Conservation (phyloP, 805 yeast species). For the Ogataea nakhonphanomensis region DNA sequence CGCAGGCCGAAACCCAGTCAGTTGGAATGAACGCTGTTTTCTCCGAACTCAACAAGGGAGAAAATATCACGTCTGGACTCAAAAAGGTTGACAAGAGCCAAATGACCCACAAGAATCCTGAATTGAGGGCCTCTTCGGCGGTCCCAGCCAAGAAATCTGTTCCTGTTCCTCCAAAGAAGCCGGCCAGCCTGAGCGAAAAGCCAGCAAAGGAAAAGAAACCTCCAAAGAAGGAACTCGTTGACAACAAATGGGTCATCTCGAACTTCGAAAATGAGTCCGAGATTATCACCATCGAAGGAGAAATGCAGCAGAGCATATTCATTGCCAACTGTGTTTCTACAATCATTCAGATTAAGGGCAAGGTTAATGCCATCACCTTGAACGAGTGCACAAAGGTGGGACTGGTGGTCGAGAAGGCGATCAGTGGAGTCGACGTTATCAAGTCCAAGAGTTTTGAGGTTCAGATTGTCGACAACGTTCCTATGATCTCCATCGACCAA, state of each 20-base stretch:
- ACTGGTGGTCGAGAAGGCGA: conserved; percentile 76
- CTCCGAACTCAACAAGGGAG: conserved; percentile 86
- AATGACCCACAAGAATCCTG: conserved; percentile 92
- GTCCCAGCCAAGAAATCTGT: conserved; percentile 47
- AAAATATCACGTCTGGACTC: conserved; percentile 74
- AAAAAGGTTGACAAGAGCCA: conserved; percentile 91
- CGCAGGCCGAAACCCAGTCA: conserved; percentile 43
- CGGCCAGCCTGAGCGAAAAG: conserved; percentile 48
- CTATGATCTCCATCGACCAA: conserved; percentile 84
- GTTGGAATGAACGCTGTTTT: conserved; percentile 83
- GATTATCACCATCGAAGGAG: conserved; percentile 68
- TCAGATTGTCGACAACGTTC: conserved; percentile 79
- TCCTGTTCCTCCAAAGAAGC: conserved; percentile 85
- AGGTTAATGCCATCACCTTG: conserved; percentile 82
- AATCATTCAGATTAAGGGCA: conserved; percentile 83
- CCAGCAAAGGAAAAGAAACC: conserved; percentile 36
- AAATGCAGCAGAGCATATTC: conserved; percentile 83
- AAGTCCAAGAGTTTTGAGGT: conserved; percentile 78
- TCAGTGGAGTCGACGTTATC: conserved; percentile 85
- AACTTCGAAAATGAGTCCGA: conserved; percentile 65
- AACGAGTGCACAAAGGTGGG: conserved; percentile 71
- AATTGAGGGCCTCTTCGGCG: conserved; percentile 56
- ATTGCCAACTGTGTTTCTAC: conserved; percentile 75
- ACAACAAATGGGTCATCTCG: conserved; percentile 86
- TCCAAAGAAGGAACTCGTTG: conserved; percentile 66